These are phyloP conservation scores for Termitomyces titanicus DNA, from an alignment of 768 basidiomycete genomes.

Conservation along the genomic window DNA sequence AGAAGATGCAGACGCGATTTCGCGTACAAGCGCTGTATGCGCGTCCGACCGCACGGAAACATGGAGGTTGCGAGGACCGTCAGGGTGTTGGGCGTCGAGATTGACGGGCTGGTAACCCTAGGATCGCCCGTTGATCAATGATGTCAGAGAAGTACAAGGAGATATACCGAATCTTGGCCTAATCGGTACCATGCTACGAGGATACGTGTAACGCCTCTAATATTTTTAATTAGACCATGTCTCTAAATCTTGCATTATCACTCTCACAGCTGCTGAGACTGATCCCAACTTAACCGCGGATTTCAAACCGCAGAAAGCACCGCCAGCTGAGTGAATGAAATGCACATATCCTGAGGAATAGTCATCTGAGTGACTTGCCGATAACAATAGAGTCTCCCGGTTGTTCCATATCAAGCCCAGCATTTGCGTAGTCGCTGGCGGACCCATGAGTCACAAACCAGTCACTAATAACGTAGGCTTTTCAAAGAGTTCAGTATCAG, in stretches of 20 bases:
- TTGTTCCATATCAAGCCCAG: conserved; percentile 49
- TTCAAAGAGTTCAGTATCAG: background rate
- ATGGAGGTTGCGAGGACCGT: conserved; percentile 39
- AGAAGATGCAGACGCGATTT: conserved; percentile 64
- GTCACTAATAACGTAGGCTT: conserved; percentile 35
- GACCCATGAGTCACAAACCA: conserved; percentile 51
- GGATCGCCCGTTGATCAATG: too few species aligned
- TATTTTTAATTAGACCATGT: background rate
- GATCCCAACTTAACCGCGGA: conserved; percentile 30
- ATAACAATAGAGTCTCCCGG: conserved; percentile 46
- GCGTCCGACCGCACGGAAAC: conserved; percentile 39
- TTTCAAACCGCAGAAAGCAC: conserved; percentile 28
- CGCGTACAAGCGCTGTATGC: conserved; percentile 49
- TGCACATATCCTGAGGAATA: background rate
- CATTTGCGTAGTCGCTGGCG: conserved; percentile 42
- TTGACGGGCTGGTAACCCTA: conserved; percentile 44
- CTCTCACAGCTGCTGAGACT: conserved; percentile 28
- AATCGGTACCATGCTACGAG: conserved; percentile 44
- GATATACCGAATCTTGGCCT: conserved; percentile 40
- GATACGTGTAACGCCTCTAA: conserved; percentile 37
- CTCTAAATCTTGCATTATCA: background rate
- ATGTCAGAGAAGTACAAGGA: background rate
- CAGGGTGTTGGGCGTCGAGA: conserved; percentile 43
- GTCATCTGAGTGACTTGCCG: conserved; percentile 21
- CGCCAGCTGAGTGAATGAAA: conserved; percentile 29